Conservation (phyloP, 441 rosid species). For the Eruca vesicaria region DNA sequence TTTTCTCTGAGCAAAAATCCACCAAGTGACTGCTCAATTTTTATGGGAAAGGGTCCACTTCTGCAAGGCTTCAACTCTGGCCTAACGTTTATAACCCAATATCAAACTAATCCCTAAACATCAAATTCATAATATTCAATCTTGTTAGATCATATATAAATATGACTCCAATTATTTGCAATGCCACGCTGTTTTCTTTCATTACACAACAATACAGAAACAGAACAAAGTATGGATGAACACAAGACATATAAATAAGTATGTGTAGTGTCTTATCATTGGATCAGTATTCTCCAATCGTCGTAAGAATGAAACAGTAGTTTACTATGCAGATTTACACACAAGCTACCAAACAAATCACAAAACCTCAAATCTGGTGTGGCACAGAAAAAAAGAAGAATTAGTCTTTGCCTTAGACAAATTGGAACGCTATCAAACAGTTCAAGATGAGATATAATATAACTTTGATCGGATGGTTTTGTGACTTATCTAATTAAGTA, state of each 20-base stretch:
- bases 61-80: conserved; percentile 10
- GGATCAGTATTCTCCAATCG: background rate
- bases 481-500: background rate
- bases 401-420: background rate
- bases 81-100: background rate
- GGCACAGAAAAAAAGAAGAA: background rate
- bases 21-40: conserved; percentile 20
- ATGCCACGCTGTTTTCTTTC: conserved; percentile 4
- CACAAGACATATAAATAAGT: background rate
- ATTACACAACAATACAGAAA: background rate
- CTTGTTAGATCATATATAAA: background rate
- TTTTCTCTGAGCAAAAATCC: conserved; percentile 10
- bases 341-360: background rate
- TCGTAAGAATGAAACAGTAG: background rate
- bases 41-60: conserved; percentile 25
- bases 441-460: background rate
- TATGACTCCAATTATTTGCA: background rate
- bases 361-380: background rate
- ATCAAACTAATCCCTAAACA: background rate
- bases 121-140: background rate
- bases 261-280: background rate
- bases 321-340: background rate
- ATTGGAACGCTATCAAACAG: background rate
- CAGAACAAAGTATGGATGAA: background rate
- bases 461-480: background rate